Percentiles rank a stretch among this genome's conserved stretches.
phyloP scores from a whole-genome alignment of 208 protist species.

The Phytomonas sp. region DNA sequence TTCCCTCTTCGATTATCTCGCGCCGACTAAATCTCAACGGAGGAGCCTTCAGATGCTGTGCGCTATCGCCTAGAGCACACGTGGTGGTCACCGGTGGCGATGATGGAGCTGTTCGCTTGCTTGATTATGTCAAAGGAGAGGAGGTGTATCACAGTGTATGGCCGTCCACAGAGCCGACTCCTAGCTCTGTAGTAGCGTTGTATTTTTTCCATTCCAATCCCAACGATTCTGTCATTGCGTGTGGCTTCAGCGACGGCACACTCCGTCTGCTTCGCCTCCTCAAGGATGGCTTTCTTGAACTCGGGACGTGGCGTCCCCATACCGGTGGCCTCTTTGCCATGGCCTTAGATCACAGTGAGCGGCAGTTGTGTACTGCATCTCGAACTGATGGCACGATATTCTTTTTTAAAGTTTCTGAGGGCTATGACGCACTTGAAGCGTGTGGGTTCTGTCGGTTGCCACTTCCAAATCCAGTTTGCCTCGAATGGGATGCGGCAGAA shows the following conservation, averaged over 20 bases:
- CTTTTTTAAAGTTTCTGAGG: slow-evolving; percentile 76
- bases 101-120: slow-evolving; percentile 88
- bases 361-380: slow-evolving; percentile 70
- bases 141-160: slow-evolving; percentile 29
- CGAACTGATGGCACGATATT: slow-evolving; percentile 82
- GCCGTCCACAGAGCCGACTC: slow-evolving; percentile 2
- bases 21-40: slow-evolving; percentile 78
- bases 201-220: not conserved
- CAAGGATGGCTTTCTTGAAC: slow-evolving; percentile 14
- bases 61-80: slow-evolving; percentile 70
- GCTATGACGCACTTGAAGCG: slow-evolving; percentile 25
- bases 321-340: slow-evolving; percentile 44
- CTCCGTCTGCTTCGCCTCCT: slow-evolving; percentile 56
- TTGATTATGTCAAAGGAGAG: slow-evolving; percentile 78
- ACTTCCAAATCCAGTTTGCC: slow-evolving; percentile 35
- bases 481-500: slow-evolving; percentile 51
- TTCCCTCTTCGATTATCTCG: not conserved
- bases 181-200: not conserved
- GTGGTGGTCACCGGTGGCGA: slow-evolving; percentile 80
- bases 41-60: slow-evolving; percentile 74
- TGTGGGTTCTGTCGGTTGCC: slow-evolving; percentile 77
- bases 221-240: slow-evolving; percentile 26
- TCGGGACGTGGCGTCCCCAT: slow-evolving; percentile 66
- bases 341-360: slow-evolving; percentile 42
- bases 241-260: slow-evolving; percentile 82